These are phyloP conservation scores for Murraya paniculata DNA, from an alignment of 345 rosid genomes.

Conservation along the genomic window DNA sequence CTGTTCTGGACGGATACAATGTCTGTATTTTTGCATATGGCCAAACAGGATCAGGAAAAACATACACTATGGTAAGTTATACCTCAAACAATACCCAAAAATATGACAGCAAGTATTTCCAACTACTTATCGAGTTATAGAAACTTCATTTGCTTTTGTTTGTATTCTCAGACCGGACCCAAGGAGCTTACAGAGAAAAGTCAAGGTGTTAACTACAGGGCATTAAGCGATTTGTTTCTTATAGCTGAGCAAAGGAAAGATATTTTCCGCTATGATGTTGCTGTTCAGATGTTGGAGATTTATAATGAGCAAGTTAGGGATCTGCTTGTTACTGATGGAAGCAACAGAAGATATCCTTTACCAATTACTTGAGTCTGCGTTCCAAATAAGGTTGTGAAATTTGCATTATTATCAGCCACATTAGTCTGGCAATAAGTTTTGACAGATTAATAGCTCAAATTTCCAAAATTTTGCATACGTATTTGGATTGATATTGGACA, in stretches of 20 bases:
- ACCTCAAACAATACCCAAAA: conserved; percentile 12
- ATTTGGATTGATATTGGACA: neutral
- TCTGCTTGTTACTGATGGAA: conserved; percentile 83
- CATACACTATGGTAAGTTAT: conserved; percentile 80
- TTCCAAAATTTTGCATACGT: neutral
- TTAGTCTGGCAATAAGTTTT: neutral
- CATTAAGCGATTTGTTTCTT: conserved; percentile 81
- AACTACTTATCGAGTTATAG: neutral
- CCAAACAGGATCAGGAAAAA: conserved; percentile 97
- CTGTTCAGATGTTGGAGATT: conserved; percentile 97
- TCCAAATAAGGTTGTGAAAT: neutral
- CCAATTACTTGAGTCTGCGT: conserved; percentile 10
- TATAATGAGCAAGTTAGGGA: conserved; percentile 97
- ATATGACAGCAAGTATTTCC: neutral
- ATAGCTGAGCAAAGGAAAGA: conserved; percentile 86
- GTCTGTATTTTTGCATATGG: conserved; percentile 99
- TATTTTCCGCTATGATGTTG: conserved; percentile 66
- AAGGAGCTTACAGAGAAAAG: conserved; percentile 72
- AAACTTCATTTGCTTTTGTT: conserved; percentile 13
- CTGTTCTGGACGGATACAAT: conserved; percentile 95
- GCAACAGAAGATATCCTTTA: conserved; percentile 93
- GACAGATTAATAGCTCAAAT: neutral
- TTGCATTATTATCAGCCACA: neutral
- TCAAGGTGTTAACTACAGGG: conserved; percentile 93
- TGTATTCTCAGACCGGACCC: conserved; percentile 72